These are phyloP conservation scores for Tephrocybe sp. DNA, from an alignment of 768 basidiomycete species.

Conservation along the genomic window DNA sequence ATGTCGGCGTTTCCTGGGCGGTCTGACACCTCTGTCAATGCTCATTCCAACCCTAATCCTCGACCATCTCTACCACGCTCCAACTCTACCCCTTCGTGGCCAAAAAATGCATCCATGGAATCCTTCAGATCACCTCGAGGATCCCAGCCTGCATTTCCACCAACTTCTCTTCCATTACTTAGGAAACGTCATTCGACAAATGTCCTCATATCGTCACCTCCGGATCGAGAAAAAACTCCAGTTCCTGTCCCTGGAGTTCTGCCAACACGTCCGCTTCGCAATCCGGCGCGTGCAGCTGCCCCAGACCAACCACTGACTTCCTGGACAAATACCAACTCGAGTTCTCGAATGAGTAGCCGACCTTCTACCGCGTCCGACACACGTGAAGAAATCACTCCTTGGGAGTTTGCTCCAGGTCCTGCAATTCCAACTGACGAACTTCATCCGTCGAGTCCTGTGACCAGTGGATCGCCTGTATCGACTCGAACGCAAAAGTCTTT, in stretches of 20 bases:
- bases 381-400: constrained; percentile 30
- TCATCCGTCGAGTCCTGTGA: not conserved
- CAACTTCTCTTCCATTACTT: constrained; percentile 16
- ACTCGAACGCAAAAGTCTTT: constrained; percentile 12
- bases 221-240: constrained; percentile 18
- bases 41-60: not conserved
- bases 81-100: constrained; percentile 17
- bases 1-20: constrained; percentile 14
- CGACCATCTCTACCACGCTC: constrained; percentile 18
- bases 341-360: constrained; percentile 14
- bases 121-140: constrained; percentile 14
- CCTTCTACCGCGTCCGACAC: constrained; percentile 26
- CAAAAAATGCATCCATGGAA: constrained; percentile 22
- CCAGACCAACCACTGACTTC: not conserved
- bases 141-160: not conserved
- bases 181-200: constrained; percentile 34
- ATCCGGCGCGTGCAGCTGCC: constrained; percentile 26
- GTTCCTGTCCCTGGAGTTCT: constrained; percentile 21
- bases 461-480: constrained; percentile 12
- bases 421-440: constrained; percentile 2
- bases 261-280: constrained; percentile 32
- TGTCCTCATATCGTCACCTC: constrained; percentile 19
- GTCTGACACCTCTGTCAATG: constrained; percentile 7
- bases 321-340: constrained; percentile 8
- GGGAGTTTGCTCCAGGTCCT: constrained; percentile 32